A percentile compares a stretch with the other conserved stretches of the same genome.
Conservation (phyloP, 768 basidiomycete species). For the Pisolithus marmoratus region DNA sequence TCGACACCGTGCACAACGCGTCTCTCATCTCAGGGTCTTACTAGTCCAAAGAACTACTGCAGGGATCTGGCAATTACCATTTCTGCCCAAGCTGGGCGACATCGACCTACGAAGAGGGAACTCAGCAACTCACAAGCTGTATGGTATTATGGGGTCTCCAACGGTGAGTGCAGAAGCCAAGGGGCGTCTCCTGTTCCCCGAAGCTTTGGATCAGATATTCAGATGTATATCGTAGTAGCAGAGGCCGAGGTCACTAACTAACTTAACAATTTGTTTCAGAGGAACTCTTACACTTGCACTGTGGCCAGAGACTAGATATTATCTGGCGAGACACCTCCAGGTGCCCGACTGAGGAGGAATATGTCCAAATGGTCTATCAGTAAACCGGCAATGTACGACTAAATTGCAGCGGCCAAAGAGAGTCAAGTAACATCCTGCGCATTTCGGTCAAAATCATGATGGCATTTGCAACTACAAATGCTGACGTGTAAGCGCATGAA, state of each 20-base stretch:
- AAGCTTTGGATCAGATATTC: slow-evolving; percentile 62
- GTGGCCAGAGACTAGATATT: slow-evolving; percentile 92
- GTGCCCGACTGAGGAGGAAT: background rate
- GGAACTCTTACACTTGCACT: slow-evolving; percentile 81
- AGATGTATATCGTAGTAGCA: slow-evolving; percentile 43
- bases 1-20: slow-evolving; percentile 92
- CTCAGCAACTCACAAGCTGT: slow-evolving; percentile 92
- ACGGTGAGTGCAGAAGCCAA: slow-evolving; percentile 30
- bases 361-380: too few species aligned
- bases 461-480: slow-evolving; percentile 63
- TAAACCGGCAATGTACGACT: too few species aligned
- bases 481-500: slow-evolving; percentile 42
- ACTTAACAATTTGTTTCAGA: slow-evolving; percentile 31
- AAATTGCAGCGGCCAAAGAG: too few species aligned
- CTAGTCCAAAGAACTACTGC: background rate
- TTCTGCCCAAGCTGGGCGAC: slow-evolving; percentile 71
- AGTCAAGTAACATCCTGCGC: slow-evolving; percentile 45
- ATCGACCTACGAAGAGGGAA: slow-evolving; percentile 85
- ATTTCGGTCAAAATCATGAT: slow-evolving; percentile 94
- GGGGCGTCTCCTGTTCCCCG: slow-evolving; percentile 24
- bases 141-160: slow-evolving; percentile 89
- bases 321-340: slow-evolving; percentile 71
- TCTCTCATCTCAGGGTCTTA: slow-evolving; percentile 69
- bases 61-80: background rate
- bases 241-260: slow-evolving; percentile 1